Conservation (phyloP, 495 filamentous ascomycete genomes). For the Podospora anserina region DNA sequence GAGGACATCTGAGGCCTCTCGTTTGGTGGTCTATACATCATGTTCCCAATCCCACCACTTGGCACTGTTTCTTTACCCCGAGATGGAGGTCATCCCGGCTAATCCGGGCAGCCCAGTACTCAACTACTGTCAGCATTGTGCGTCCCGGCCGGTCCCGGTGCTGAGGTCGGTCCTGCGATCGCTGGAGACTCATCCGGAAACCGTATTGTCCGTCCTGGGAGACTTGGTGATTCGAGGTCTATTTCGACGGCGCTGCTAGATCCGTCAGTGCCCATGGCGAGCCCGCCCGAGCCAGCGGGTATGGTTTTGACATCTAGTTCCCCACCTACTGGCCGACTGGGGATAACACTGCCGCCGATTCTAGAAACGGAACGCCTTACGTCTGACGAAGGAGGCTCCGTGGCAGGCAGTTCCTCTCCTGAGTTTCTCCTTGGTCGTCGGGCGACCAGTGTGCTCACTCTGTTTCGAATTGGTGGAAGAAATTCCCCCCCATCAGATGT, state of each 20-base stretch:
- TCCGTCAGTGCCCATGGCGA: background rate
- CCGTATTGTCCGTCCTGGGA: conserved; percentile 36
- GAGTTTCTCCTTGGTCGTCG: conserved; percentile 19
- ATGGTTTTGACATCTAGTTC: background rate
- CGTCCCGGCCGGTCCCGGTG: background rate
- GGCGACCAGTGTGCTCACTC: conserved; percentile 29
- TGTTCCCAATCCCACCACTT: background rate
- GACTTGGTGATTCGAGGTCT: conserved; percentile 1
- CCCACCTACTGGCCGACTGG: conserved; percentile 3
- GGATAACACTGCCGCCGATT: conserved; percentile 42
- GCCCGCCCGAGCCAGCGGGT: background rate
- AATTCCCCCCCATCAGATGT: conserved; percentile 21
- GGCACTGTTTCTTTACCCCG: background rate
- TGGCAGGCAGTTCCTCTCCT: conserved; percentile 20
- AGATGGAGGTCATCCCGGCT: background rate
- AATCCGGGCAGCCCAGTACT: background rate
- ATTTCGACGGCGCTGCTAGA: background rate
- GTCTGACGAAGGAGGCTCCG: conserved; percentile 19
- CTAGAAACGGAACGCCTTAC: conserved; percentile 44
- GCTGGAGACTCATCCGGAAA: conserved; percentile 41
- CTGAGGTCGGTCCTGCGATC: background rate
- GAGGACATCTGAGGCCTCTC: background rate
- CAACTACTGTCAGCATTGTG: background rate
- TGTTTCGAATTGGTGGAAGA: conserved; percentile 23
- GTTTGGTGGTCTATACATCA: no score